These are phyloP conservation scores for Amborella trichopoda DNA, from an alignment of 164 flowering plant genomes.

Conservation along the genomic window DNA sequence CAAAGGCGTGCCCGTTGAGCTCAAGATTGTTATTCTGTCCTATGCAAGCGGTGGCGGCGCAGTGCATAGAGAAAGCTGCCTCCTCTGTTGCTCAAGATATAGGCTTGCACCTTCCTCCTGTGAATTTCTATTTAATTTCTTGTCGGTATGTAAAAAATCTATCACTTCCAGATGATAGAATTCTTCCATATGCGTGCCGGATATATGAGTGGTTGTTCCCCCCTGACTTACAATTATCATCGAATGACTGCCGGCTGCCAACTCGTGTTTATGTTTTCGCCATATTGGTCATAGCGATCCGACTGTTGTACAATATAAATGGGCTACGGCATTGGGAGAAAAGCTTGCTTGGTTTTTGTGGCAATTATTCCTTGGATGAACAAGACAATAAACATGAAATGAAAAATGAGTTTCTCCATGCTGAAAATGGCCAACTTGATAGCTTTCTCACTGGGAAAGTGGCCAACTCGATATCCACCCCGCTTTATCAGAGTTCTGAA, in stretches of 20 bases:
- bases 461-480: too few relatives aligned
- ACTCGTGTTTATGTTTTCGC: constrained; percentile 76
- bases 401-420: too few relatives aligned
- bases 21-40: constrained; percentile 68
- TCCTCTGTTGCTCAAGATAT: constrained; percentile 48
- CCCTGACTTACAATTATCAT: constrained; percentile 66
- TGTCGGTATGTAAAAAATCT: constrained; percentile 47
- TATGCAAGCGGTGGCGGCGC: constrained; percentile 23
- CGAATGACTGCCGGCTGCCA: constrained; percentile 46
- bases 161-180: constrained; percentile 45
- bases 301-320: constrained; percentile 57
- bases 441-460: too few relatives aligned
- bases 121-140: constrained; percentile 61
- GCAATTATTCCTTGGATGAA: too few relatives aligned
- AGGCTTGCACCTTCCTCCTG: constrained; percentile 76
- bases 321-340: constrained; percentile 70
- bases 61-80: constrained; percentile 53
- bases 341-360: too few relatives aligned
- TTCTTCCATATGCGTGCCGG: constrained; percentile 47
- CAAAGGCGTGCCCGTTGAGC: constrained; percentile 45
- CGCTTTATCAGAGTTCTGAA: too few relatives aligned
- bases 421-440: too few relatives aligned
- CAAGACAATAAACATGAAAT: too few relatives aligned
- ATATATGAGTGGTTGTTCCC: constrained; percentile 83
- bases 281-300: constrained; percentile 58